phyloP scores from a whole-genome alignment of 2,329 filamentous ascomycete genomes.

The Alternaria arbusti region DNA sequence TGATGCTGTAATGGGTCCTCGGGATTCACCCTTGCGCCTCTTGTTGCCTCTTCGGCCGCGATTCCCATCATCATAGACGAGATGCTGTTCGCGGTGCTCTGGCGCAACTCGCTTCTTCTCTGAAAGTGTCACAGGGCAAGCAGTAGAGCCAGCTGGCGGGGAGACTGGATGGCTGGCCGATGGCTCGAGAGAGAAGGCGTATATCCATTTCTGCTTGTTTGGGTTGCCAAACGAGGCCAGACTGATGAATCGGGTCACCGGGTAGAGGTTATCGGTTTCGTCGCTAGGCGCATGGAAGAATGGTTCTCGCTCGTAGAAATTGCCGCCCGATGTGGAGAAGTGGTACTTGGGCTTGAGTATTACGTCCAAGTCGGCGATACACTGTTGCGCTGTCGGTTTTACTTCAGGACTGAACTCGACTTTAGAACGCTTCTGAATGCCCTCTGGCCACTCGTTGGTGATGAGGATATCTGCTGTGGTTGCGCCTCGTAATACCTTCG shows the following conservation, averaged over 20 bases:
- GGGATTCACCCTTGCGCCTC: slow-evolving; percentile 41
- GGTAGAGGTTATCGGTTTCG: slow-evolving; percentile 58
- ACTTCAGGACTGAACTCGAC: slow-evolving; percentile 63
- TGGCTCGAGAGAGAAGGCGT: slow-evolving; percentile 70
- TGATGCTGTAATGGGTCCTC: slow-evolving; percentile 61
- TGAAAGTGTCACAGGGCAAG: slow-evolving; percentile 70
- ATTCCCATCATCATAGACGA: slow-evolving; percentile 46
- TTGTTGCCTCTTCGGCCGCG: slow-evolving; percentile 50
- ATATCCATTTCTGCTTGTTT: slow-evolving; percentile 79
- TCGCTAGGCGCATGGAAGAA: slow-evolving; percentile 73
- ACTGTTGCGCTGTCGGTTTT: slow-evolving; percentile 64
- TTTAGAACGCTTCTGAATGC: slow-evolving; percentile 72
- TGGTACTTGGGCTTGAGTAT: slow-evolving; percentile 91
- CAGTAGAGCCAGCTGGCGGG: slow-evolving; percentile 74
- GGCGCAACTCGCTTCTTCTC: slow-evolving; percentile 64
- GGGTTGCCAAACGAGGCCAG: slow-evolving; percentile 79
- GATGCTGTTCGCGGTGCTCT: slow-evolving; percentile 41
- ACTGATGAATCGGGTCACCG: slow-evolving; percentile 87
- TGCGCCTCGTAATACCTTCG: slow-evolving; percentile 75
- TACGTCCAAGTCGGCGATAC: slow-evolving; percentile 78
- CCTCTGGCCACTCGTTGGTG: slow-evolving; percentile 83
- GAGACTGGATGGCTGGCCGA: slow-evolving; percentile 65
- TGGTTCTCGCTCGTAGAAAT: slow-evolving; percentile 89
- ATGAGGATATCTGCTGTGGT: slow-evolving; percentile 85
- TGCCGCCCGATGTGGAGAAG: slow-evolving; percentile 72